Base-by-base conservation (phyloP, 192 early-diverging fungal genomes). In the Entomortierella lignicola region DNA sequence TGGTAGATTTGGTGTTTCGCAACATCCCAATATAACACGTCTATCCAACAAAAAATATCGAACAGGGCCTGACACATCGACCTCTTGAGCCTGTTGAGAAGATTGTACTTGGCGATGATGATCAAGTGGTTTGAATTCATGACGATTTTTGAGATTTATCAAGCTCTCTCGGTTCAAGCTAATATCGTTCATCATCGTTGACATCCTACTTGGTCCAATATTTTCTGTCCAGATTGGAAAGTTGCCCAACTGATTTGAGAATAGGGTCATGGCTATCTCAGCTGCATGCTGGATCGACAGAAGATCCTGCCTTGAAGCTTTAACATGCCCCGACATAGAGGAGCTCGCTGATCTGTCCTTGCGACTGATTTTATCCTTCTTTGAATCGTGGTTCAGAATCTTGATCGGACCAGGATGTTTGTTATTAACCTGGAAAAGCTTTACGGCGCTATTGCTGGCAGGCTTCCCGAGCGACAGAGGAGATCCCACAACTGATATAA, bases 21-120 rank as follows among this genome's bases (percentile, higher is more conserved):
- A 72, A 31, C 94, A 80, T 6, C 90, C 89, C 21, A 93, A 30
- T 31, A 95, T 86, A 4, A 92, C 69, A 4, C 90, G 77, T 27
- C 89, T 82, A 66, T 95, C 92, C 47, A 89, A 81, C 30, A 90
- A 82, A 69, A 89, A 95, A 69, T 91, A 93, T 11, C 91, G 88
- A 60, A 91, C 72, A 47, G 81, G 84, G 27, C 85, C 83, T 39
- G 52, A 48, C 31, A 26, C 2, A 20, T 83, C 71, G 15, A 60
- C 5, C 8, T 37, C 72, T 18, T 54, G 57, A 0, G 61, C 50
- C 17, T 41, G 29, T 13, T 17, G 64, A 42, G 34, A 17, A 18
- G 30, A 43, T 34, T 63, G 8, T 8, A n/a, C 25, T 5, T 57
- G 47, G 7, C 29, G 57, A 23, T 37, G 34, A 26, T 61, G 39